Evolutionary conservation across 2,329 filamentous ascomycete genomes (phyloP), one percentile per base, ranked within the genome.

Genomic region (Calonectria pteridis): DNA sequence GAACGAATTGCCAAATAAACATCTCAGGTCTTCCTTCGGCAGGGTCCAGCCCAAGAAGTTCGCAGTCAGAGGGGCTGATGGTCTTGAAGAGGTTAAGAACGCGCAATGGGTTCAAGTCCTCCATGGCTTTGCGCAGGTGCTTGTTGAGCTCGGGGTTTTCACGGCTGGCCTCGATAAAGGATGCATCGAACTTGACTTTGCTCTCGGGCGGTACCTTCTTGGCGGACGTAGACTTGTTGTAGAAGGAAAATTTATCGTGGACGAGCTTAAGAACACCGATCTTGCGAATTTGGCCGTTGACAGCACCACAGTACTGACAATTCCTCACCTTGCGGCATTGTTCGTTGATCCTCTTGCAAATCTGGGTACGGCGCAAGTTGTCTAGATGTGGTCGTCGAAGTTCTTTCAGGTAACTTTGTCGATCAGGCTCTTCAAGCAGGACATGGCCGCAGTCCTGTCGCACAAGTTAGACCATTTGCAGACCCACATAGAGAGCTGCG

Each of bases 1-100:
- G 97, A 43, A 99, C 90, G 81, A 95, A 98, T 82, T 98, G 96
- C 97, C 97, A 99, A 55, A 99, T 92, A 83, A 98, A 97, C 92
- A 98, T 98, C 83, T 99, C 97, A 0, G 97, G 97, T 23, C 96
- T 91, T 14, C 95, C 95, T 79, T 98, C 95, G 18, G 91, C 89
- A 1, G 96, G 94, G 80, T 98, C 93, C 79, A 99, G 91, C 6
- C 96, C 96, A 1, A 99, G 88, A 28, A 99, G 89, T 84, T 98
- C 96, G 83, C 96, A 98, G 83, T 99, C 97, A 10, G 91, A 91
- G 3, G 94, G 91, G 16, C 92, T 93, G 70, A 99, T 95, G 81
- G 94, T 92, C 84, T 95, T 96, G 87, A 99, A 98, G 37, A 99
- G 90, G 78, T 98, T 98, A 70, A 98, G 86, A 1, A 98, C 95